phyloP scores from a whole-genome alignment of 352 stramenopile species.

The Phytophthora pseudosyringae region DNA sequence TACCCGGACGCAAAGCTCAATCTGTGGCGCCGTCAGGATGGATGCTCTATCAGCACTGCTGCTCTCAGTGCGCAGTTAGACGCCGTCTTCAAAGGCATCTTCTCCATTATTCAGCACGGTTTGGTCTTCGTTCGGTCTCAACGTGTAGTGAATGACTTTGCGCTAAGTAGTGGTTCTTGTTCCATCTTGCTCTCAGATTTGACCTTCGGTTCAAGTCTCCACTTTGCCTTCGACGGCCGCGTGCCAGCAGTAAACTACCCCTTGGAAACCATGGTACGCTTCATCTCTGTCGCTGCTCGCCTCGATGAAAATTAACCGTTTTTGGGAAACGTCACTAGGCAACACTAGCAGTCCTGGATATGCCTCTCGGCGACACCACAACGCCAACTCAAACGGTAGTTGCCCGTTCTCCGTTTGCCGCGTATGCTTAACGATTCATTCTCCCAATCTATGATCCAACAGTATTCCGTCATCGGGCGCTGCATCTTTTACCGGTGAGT shows the following conservation, averaged over 20 bases:
- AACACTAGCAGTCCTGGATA: conserved; percentile 29
- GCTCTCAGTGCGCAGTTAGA: conserved; percentile 36
- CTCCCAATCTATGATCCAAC: conserved; percentile 6
- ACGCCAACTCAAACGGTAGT: conserved; percentile 14
- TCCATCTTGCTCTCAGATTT: conserved; percentile 39
- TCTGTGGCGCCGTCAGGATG: conserved; percentile 23
- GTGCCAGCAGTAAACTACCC: conserved; percentile 54
- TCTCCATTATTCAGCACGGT: conserved; percentile 36
- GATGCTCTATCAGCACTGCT: conserved; percentile 17
- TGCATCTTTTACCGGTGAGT: conserved; percentile 34
- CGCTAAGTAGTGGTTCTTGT: conserved; percentile 1
- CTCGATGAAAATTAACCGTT: not conserved
- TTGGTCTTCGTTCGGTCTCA: not conserved
- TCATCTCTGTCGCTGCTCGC: not conserved
- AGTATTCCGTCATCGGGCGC: conserved; percentile 29
- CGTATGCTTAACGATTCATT: not conserved
- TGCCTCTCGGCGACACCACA: conserved; percentile 15
- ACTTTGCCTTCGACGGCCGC: conserved; percentile 54
- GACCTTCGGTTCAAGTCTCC: conserved; percentile 44
- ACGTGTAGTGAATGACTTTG: not conserved
- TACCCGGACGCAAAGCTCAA: conserved; percentile 51
- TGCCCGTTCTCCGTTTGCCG: not conserved
- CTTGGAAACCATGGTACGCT: conserved; percentile 48
- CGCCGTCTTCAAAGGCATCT: conserved; percentile 31
- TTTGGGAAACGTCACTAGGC: conserved; percentile 14